Evolutionary conservation across 75 land plant genomes (phyloP).

Genomic region (Pinus tabuliformis): DNA sequence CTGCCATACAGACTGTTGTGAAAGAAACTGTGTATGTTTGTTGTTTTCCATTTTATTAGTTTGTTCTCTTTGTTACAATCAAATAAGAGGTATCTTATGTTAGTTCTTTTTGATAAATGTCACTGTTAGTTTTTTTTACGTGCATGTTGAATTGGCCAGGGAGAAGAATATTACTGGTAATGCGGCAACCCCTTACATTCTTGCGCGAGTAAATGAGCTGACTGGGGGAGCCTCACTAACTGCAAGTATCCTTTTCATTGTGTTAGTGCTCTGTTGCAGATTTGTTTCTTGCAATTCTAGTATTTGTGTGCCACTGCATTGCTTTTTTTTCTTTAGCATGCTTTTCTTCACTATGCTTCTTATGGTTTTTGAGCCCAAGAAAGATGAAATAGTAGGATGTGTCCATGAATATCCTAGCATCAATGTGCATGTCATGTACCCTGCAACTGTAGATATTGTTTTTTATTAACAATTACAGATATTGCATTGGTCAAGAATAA

Average conservation of each 20-base stretch:
- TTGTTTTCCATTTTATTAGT: neutral
- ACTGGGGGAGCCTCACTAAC: constrained; percentile 87
- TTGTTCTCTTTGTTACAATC: neutral
- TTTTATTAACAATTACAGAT: constrained; percentile 35
- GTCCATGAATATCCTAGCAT: neutral
- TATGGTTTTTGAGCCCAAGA: neutral
- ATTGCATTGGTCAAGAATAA: constrained; percentile 89
- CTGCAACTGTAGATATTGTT: neutral
- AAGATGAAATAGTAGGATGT: neutral
- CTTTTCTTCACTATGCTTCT: neutral
- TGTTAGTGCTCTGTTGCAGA: neutral
- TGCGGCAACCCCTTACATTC: constrained; percentile 85
- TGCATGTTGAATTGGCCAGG: constrained; percentile 26
- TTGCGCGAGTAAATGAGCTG: constrained; percentile 81
- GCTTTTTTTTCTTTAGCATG: neutral
- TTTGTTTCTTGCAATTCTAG: neutral
- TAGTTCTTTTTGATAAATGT: neutral
- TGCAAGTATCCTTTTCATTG: constrained; percentile 78
- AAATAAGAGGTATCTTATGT: neutral
- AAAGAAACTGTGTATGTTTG: constrained; percentile 65
- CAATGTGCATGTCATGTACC: neutral
- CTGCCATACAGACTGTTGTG: constrained; percentile 76
- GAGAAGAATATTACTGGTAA: constrained; percentile 59
- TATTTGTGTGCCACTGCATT: neutral
- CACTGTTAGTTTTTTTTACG: neutral